Conservation (phyloP, 164 flowering plant species). For the Paratinospora sagittata region DNA sequence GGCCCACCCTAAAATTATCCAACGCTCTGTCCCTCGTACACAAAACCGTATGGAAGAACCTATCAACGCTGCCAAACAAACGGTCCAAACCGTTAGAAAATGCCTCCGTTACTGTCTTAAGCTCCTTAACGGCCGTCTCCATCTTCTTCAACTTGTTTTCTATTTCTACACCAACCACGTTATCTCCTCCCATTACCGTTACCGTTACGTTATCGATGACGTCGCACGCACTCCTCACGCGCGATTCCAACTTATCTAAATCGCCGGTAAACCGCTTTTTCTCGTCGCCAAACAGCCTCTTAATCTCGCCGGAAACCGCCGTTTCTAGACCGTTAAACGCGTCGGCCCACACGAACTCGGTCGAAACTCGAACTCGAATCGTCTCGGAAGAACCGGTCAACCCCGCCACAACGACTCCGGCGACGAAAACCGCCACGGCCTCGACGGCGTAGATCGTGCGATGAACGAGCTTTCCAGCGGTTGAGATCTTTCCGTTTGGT, state of each 20-base stretch:
- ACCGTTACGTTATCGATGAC: slow-evolving; percentile 16
- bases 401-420: slow-evolving; percentile 20
- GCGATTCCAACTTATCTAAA: slow-evolving; percentile 12
- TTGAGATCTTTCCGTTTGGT: slow-evolving; percentile 24
- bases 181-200: slow-evolving; percentile 5
- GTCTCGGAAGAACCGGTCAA: slow-evolving; percentile 14
- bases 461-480: slow-evolving; percentile 19
- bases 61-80: slow-evolving; percentile 25
- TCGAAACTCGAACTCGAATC: slow-evolving; percentile 11
- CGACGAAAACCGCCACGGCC: slow-evolving; percentile 26
- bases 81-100: slow-evolving; percentile 29
- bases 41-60: slow-evolving; percentile 28
- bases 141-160: background rate
- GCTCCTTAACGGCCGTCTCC: slow-evolving; percentile 20
- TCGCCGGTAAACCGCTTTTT: slow-evolving; percentile 15
- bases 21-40: slow-evolving; percentile 24
- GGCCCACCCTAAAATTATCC: slow-evolving; percentile 15
- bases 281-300: slow-evolving; percentile 6
- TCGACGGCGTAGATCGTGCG: slow-evolving; percentile 28
- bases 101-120: slow-evolving; percentile 19
- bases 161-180: background rate
- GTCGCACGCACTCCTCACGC: slow-evolving; percentile 13
- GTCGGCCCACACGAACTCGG: slow-evolving; percentile 28
- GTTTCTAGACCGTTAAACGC: slow-evolving; percentile 19
- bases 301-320: slow-evolving; percentile 13